Evolutionary conservation across 2,329 filamentous ascomycete species (phyloP).

Genomic region (Scedosporium boydii): DNA sequence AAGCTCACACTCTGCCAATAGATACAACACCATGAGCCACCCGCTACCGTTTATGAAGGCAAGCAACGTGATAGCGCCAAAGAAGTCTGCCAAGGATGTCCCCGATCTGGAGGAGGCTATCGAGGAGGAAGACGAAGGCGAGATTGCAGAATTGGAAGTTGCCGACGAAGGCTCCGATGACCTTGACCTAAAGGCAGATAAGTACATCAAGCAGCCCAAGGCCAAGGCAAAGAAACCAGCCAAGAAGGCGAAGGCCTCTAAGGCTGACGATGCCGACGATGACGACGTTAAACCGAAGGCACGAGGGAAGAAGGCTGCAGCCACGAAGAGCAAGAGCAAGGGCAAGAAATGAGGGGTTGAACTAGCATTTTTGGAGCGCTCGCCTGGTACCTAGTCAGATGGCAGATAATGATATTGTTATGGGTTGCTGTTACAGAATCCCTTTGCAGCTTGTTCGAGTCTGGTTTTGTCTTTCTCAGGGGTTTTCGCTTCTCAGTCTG

Average conservation of each 20-base stretch:
- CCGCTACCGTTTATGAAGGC: conserved; percentile 96
- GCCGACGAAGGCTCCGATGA: conserved; percentile 64
- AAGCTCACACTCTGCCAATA: conserved; percentile 21
- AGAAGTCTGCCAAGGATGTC: conserved; percentile 62
- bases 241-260: conserved; percentile 29
- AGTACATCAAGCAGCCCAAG: conserved; percentile 91
- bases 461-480: not conserved
- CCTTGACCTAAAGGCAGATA: conserved; percentile 83
- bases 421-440: not conserved
- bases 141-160: conserved; percentile 45
- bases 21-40: conserved; percentile 79
- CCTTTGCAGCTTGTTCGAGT: too few species aligned
- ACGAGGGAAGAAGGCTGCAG: conserved; percentile 20
- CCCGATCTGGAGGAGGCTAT: conserved; percentile 95
- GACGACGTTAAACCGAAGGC: conserved; percentile 44
- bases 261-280: conserved; percentile 36
- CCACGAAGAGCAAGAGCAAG: conserved; percentile 39
- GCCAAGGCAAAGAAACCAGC: conserved; percentile 40
- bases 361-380: not conserved
- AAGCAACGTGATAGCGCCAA: conserved; percentile 62
- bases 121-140: conserved; percentile 79
- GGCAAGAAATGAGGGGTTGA: conserved; percentile 12
- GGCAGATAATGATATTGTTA: not conserved
- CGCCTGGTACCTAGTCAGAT: not conserved
- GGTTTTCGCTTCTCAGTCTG: not conserved